Evolutionary conservation across 768 basidiomycete species (phyloP).

Genomic region (Amanita exitialis): DNA sequence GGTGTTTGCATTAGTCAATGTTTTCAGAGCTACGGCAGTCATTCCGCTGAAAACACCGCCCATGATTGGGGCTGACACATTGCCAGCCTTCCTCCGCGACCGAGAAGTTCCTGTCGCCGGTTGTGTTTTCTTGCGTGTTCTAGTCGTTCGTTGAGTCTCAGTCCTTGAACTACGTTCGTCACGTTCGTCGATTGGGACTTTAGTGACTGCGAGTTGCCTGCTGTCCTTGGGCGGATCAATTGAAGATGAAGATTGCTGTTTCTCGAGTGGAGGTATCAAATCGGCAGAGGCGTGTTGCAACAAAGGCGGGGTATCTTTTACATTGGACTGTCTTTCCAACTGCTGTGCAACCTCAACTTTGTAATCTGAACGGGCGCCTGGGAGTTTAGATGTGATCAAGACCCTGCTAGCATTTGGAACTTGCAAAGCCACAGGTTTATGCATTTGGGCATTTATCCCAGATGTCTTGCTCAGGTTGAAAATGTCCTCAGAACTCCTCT

Average conservation of each 20-base stretch:
- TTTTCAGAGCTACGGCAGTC: constrained; percentile 57
- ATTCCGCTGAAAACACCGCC: constrained; percentile 49
- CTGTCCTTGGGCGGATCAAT: not conserved
- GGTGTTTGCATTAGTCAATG: constrained; percentile 67
- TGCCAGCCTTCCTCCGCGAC: constrained; percentile 34
- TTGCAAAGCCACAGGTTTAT: constrained; percentile 11
- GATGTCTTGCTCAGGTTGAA: constrained; percentile 18
- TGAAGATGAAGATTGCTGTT: not conserved
- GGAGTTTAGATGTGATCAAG: not conserved
- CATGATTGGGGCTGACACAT: constrained; percentile 19
- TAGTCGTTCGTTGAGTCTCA: constrained; percentile 36
- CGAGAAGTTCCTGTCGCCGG: constrained; percentile 20
- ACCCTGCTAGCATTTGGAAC: not conserved
- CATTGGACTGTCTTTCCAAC: not conserved
- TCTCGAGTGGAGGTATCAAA: not conserved
- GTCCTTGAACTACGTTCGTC: not conserved
- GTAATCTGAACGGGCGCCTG: not conserved
- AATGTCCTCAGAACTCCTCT: constrained; percentile 23
- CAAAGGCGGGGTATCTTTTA: not conserved
- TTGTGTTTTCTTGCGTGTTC: constrained; percentile 31
- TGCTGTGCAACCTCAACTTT: not conserved
- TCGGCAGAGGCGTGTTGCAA: not conserved
- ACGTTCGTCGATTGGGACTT: not conserved
- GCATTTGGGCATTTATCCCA: constrained; percentile 19
- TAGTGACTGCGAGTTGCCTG: not conserved